phyloP scores from a whole-genome alignment of 192 early-diverging fungal genomes.

The Phlyctochytrium arcticum region DNA sequence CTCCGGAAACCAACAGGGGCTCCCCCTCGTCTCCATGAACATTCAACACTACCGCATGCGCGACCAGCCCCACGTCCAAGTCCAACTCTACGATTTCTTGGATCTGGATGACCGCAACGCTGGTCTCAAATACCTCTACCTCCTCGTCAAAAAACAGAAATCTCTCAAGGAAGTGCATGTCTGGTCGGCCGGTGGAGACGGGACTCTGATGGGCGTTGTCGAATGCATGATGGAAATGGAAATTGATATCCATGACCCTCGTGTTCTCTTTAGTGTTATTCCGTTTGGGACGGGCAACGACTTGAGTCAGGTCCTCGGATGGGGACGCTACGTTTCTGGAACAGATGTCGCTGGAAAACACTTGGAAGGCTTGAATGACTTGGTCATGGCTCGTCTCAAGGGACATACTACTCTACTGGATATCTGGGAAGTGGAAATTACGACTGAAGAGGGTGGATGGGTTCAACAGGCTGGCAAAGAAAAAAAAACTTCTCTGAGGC shows the following conservation, averaged over 20 bases:
- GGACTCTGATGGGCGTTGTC: slow-evolving; percentile 68
- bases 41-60: slow-evolving; percentile 66
- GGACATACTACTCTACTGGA: slow-evolving; percentile 64
- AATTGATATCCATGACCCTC: slow-evolving; percentile 50
- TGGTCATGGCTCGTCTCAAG: slow-evolving; percentile 55
- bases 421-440: slow-evolving; percentile 63
- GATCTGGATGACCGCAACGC: slow-evolving; percentile 48
- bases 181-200: slow-evolving; percentile 75
- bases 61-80: slow-evolving; percentile 60
- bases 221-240: slow-evolving; percentile 57
- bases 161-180: slow-evolving; percentile 56
- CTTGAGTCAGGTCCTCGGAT: slow-evolving; percentile 70
- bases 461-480: slow-evolving; percentile 54
- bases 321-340: slow-evolving; percentile 63
- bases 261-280: slow-evolving; percentile 46
- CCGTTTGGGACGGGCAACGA: slow-evolving; percentile 78
- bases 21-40: slow-evolving; percentile 53
- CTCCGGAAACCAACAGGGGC: slow-evolving; percentile 66
- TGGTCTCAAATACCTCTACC: slow-evolving; percentile 57
- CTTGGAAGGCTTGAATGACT: slow-evolving; percentile 50
- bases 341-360: slow-evolving; percentile 56
- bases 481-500: slow-evolving; percentile 42
- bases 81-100: slow-evolving; percentile 69
- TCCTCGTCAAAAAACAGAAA: slow-evolving; percentile 44
- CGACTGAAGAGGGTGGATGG: slow-evolving; percentile 57